These are phyloP conservation scores for Cercospora beticola DNA, from an alignment of 2,329 filamentous ascomycete species.

Conservation along the genomic window DNA sequence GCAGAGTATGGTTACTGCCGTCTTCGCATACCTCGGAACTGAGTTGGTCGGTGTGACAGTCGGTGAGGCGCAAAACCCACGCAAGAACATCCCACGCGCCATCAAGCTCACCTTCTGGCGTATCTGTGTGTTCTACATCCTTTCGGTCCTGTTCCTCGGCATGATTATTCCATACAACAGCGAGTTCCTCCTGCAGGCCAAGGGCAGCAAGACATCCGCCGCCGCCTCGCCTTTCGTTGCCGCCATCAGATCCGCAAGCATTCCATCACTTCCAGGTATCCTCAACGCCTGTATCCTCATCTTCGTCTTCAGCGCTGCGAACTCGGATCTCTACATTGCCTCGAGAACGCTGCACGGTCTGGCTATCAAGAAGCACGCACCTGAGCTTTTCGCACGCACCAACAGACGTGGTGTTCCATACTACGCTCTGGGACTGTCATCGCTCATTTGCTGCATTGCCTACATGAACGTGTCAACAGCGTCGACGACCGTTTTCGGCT, in stretches of 20 bases:
- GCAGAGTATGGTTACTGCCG: constrained; percentile 65
- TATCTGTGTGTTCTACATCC: constrained; percentile 76
- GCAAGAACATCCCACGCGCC: constrained; percentile 70
- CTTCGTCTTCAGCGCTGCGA: constrained; percentile 75
- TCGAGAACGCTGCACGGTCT: constrained; percentile 61
- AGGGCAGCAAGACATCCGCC: constrained; percentile 45
- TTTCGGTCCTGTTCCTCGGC: constrained; percentile 71
- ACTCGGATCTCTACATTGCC: constrained; percentile 74
- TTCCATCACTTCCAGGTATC: constrained; percentile 63
- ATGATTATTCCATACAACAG: constrained; percentile 75
- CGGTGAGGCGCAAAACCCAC: constrained; percentile 70
- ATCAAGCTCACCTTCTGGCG: constrained; percentile 81
- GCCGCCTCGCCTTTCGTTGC: constrained; percentile 73
- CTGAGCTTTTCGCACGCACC: constrained; percentile 68
- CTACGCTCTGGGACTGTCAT: constrained; percentile 61
- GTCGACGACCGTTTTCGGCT: constrained; percentile 46
- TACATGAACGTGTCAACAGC: constrained; percentile 48
- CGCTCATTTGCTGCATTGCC: constrained; percentile 61
- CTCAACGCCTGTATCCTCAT: constrained; percentile 72
- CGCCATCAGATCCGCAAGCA: constrained; percentile 64
- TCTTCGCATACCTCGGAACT: constrained; percentile 76
- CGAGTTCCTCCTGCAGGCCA: constrained; percentile 58
- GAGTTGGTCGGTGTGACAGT: constrained; percentile 77
- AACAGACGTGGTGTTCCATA: constrained; percentile 71
- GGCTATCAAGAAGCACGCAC: constrained; percentile 69